Evolutionary conservation across 345 rosid species (phyloP).

Genomic region (Alliaria petiolata): DNA sequence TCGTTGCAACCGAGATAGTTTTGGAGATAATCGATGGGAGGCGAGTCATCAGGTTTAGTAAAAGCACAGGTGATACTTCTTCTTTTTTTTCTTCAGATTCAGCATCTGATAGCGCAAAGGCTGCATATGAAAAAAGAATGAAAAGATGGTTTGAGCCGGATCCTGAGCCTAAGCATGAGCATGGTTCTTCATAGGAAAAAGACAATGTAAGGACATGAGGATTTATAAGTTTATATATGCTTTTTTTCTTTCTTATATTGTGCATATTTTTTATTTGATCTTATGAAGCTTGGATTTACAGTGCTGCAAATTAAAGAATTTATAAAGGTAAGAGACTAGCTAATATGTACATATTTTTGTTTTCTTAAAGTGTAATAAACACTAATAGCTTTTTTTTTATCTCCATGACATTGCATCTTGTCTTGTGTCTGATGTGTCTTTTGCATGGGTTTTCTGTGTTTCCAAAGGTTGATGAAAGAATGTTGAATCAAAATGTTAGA

Average conservation of each 20-base stretch:
- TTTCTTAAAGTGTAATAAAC: neutral
- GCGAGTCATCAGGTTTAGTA: neutral
- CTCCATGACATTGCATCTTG: neutral
- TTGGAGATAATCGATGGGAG: conserved; percentile 13
- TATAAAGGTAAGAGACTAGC: neutral
- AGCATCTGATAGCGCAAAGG: neutral
- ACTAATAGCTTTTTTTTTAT: neutral
- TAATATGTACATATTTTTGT: neutral
- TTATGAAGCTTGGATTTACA: neutral
- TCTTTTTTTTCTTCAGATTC: neutral
- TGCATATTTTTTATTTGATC: neutral
- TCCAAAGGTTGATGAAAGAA: neutral
- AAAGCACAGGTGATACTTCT: conserved; percentile 8
- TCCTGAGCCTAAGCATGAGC: neutral
- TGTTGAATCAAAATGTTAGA: neutral
- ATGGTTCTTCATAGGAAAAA: neutral
- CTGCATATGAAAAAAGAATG: neutral
- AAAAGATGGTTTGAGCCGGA: neutral
- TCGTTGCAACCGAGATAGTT: conserved; percentile 49
- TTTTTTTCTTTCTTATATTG: neutral
- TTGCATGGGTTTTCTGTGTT: neutral
- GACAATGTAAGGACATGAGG: neutral
- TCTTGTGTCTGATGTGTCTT: neutral
- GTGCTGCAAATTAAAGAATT: neutral
- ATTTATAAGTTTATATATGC: neutral